Evolutionary conservation across 2,329 filamentous ascomycete species (phyloP), one percentile per base, ranked within the genome.

Genomic region (Trichoderma guizhouense): DNA sequence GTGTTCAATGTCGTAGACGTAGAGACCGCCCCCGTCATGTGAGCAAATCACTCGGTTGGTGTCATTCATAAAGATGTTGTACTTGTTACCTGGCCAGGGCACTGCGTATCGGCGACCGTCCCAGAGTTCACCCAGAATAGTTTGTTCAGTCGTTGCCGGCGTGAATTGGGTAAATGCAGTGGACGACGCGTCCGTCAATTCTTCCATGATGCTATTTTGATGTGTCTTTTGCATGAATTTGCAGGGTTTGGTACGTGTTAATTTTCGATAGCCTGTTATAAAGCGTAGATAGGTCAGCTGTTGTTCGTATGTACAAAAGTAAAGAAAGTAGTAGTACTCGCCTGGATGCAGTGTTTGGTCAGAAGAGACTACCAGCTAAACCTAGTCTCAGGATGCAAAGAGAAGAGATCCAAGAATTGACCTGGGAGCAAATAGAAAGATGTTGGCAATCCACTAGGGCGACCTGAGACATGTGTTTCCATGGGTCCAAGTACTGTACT

Each of bases 71-170:
- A 76, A 12, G n/a, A 77, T 76, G 5, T 70, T 24, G 32, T 71
- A 76, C 1, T 70, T 73, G 7, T 61, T 65, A 14, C 71, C 74
- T 4, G 71, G 72, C 74, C 75, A 77, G 5, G 76, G 75, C 2
- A 76, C 34, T 0, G 66, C 71, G 21, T 68, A 60, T n/a, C 32
- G 30, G 7, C 30, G 71, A 7, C 58, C 71, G 28, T 63, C 55
- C 47, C 30, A 68, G 5, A 18, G 0, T 7, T 21, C 28, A 2
- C 68, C 66, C 15, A 63, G 14, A 28, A 68, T 9, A 24, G 71
- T 73, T 7, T 11, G 15, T 15, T 60, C 61, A 7, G 68, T 11
- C 3, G 68, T 64, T 30, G 34, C 60, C 7, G 68, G 61, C 6
- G 34, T 66, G 2, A 30, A 36, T 8, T 71, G 34, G 26, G 61